Percentiles rank a stretch among this genome's conserved stretches.
Conservation (phyloP, 192 early-diverging fungal species). For the Spinellus fusiger region DNA sequence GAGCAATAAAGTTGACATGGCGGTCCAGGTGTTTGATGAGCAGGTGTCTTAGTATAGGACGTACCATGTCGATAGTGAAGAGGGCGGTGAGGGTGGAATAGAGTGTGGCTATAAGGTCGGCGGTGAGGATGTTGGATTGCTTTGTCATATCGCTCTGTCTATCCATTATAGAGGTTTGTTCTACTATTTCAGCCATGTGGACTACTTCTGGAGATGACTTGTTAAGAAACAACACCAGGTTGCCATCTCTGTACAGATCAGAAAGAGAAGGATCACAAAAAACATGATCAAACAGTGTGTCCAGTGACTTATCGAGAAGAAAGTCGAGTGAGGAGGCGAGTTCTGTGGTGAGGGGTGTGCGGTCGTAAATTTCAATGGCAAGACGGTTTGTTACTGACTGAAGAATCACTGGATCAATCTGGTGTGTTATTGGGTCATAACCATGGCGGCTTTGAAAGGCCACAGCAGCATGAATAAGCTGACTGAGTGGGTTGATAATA, state of each 20-base stretch:
- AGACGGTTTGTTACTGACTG: conserved; percentile 18
- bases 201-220: neutral
- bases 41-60: neutral
- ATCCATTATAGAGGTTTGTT: no score
- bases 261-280: neutral
- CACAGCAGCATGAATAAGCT: conserved; percentile 9
- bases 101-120: neutral
- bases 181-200: neutral
- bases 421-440: neutral
- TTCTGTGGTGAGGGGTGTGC: neutral
- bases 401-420: neutral
- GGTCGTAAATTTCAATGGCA: conserved; percentile 13
- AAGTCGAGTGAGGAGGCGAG: neutral
- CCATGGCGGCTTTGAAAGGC: conserved; percentile 1
- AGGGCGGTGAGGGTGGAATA: conserved; percentile 1
- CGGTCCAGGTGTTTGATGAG: conserved; percentile 1
- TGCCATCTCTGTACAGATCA: neutral
- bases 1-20: neutral
- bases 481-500: conserved; percentile 6
- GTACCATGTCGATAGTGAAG: neutral
- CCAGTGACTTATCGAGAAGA: neutral
- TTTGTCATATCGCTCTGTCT: no score
- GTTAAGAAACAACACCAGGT: neutral
- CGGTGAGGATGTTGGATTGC: neutral
- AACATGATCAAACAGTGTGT: neutral